phyloP scores from a whole-genome alignment of 192 early-diverging fungal genomes.

The Backusella circina region DNA sequence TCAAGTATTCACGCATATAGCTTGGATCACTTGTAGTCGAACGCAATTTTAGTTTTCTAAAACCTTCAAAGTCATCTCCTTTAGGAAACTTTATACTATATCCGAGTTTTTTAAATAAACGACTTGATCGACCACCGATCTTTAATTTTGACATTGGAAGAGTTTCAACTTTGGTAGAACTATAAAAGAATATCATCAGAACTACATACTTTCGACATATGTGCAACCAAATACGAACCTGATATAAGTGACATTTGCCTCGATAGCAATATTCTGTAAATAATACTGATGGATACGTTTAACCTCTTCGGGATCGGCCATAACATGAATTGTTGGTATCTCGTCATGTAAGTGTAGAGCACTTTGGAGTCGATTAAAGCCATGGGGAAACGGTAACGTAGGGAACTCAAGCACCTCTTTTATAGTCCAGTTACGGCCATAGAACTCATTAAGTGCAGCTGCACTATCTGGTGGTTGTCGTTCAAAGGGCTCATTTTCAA shows the following conservation, averaged over 20 bases:
- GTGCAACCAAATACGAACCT: neutral
- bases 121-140: conserved; percentile 25
- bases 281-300: neutral
- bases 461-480: neutral
- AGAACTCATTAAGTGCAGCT: conserved; percentile 14
- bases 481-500: conserved; percentile 11
- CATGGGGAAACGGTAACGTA: neutral
- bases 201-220: no score
- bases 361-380: neutral
- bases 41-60: conserved; percentile 21
- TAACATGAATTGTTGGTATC: neutral
- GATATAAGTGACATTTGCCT: conserved; percentile 1
- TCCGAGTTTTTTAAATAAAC: conserved; percentile 14
- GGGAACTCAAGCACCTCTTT: neutral
- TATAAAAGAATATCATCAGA: neutral
- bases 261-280: neutral
- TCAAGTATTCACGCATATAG: conserved; percentile 30
- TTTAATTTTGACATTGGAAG: conserved; percentile 1
- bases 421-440: conserved; percentile 18
- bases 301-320: neutral
- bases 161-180: neutral
- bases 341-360: neutral
- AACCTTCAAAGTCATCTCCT: conserved; percentile 12
- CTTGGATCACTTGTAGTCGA: conserved; percentile 18
- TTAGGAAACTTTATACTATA: conserved; percentile 18